Base-by-base conservation (phyloP, 2,329 filamentous ascomycete genomes). In the Coleophoma cylindrospora region DNA sequence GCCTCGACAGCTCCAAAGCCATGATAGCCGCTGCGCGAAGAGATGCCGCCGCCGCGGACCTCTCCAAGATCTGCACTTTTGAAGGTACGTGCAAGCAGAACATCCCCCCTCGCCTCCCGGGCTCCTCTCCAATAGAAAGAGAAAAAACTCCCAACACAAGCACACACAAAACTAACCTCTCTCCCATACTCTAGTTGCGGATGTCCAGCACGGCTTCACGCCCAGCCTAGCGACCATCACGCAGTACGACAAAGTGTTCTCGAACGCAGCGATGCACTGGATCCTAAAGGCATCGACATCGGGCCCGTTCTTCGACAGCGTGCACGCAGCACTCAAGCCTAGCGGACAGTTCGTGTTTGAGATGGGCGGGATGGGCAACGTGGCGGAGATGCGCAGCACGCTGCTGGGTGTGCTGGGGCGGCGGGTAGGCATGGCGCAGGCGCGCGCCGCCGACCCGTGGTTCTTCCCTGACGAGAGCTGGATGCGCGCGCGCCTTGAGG, bases 291-390 rank as follows among this genome's bases (percentile, higher is more conserved):
- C 54, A 4, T 64, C 68, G 27, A 53, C 66, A 0, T 74, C 80
- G 10, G 56, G 65, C 3, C 59, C 64, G 27, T 79, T 85, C 64
- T 83, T 88, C 59, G 57, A 60, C 8, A 76, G 72, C 37, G 72
- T 82, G 3, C 67, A 75, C 53, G 66, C 66, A 9, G 70, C 76
- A 1, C 72, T 89, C 2, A 72, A 69, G 34, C 75, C 78, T 0
- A 75, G 74, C 11, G 85, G 82, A 2, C 60, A 58, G 0, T 83
- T 89, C 51, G 75, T 78, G 10, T 87, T 89, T 58, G 86, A 89
- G 65, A 85, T 85, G 80, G 85, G 86, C 47, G 85, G 84, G 0
- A 74, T 83, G 45, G 86, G 86, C 17, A 88, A 89, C 64, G 74
- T 86, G 1, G 69, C 73, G 1, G 85, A 88, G 65, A 76, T 86